A percentile compares a stretch with the other conserved stretches of the same genome.
Conservation (phyloP, 1,139 yeast genomes). For the Scheffersomyces insectosa region DNA sequence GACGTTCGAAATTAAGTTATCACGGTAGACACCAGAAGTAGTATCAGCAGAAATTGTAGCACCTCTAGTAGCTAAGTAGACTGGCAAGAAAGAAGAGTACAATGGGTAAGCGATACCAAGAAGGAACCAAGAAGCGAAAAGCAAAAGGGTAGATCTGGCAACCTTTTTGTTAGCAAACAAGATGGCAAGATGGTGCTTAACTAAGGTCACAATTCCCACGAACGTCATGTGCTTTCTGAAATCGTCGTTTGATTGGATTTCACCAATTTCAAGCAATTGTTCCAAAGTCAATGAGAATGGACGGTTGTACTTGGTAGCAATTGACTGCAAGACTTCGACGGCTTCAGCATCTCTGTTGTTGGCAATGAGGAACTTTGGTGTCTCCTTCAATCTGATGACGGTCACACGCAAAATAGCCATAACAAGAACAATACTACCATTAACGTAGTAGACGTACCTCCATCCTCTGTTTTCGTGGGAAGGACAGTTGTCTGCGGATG, state of each 20-base stretch:
- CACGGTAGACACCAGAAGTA: conserved; percentile 9
- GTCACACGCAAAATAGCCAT: conserved; percentile 49
- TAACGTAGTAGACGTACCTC: conserved; percentile 58
- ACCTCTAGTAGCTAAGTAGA: conserved; percentile 34
- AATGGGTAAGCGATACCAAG: conserved; percentile 36
- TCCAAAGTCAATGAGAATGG: conserved; percentile 45
- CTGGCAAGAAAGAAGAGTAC: conserved; percentile 34
- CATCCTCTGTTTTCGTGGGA: conserved; percentile 54
- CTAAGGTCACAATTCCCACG: conserved; percentile 16
- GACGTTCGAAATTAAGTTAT: conserved; percentile 10
- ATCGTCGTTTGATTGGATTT: conserved; percentile 27
- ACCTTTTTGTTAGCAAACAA: conserved; percentile 25
- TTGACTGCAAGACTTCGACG: conserved; percentile 28
- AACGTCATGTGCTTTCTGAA: conserved; percentile 12
- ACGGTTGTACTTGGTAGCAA: conserved; percentile 46
- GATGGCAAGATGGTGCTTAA: conserved; percentile 22
- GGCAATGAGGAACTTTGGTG: conserved; percentile 57
- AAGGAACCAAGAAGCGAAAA: conserved; percentile 32
- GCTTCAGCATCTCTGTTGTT: conserved; percentile 57
- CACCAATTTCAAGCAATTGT: conserved; percentile 46
- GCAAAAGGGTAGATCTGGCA: conserved; percentile 23
- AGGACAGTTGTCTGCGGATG: conserved; percentile 40
- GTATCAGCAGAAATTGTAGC: conserved; percentile 30
- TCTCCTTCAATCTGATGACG: conserved; percentile 50
- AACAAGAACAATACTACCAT: conserved; percentile 53